Base-by-base conservation (phyloP, 2,329 filamentous ascomycete species). In the Canariomyces notabilis region DNA sequence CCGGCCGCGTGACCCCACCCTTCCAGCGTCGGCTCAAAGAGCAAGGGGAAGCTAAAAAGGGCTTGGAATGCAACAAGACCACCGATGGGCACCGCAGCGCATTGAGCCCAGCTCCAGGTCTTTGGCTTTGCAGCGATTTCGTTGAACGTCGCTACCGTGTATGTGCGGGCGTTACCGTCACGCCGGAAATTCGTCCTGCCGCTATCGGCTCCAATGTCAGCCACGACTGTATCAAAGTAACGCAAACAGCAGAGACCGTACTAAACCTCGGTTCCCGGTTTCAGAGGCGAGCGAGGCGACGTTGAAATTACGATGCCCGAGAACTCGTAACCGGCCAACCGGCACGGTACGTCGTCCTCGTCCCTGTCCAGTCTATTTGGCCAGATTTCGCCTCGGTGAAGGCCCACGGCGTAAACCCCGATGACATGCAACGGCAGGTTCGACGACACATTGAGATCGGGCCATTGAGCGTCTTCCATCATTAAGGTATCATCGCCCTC, bases 251-350 rank as follows among this genome's bases (percentile, higher is more conserved):
- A 5, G 9, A 26, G n/a, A n/a, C 15, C 46, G n/a, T 45, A 52
- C 51, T 60, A 65, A 22, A 65, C 56, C 33, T 60, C 55, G 7
- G 57, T 52, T 21, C 62, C 62, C 2, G 54, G 49, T 19, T 49
- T 52, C 39, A 63, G 61, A 7, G 53, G 54, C 2, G 61, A 63
- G 21, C 44, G 34, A 1, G 37, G n/a, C 1, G 59, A 53, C 2
- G 62, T 52, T 14, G 50, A 43, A 6, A 59, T 48, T 2, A 66
- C 59, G 3, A 54, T 56, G 8, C 63, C 64, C 1, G 59, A 48
- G 35, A 64, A 50, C 47, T 64, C 64, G 50, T 61, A 61, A 21
- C 63, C 60, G 1, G 59, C 58, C 9, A 59, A 51, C 16, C 52
- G 45, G 19, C 39, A 36, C 4, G 14, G 36, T 14, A 18, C 41